Base-by-base conservation (phyloP, 768 basidiomycete genomes). In the Boletellus emodensis region DNA sequence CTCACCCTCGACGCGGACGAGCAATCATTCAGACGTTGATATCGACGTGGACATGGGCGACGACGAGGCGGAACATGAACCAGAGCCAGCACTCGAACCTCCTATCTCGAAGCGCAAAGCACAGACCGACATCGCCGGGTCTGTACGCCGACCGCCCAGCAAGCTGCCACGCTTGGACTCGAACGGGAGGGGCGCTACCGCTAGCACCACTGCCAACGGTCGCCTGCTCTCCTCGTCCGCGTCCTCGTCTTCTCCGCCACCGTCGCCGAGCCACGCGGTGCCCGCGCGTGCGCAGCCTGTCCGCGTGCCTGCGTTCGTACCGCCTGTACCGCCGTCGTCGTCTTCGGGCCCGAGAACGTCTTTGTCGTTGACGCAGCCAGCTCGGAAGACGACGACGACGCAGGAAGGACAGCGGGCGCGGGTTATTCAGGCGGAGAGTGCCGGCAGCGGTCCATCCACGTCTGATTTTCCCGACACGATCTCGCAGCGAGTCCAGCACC, bases 61-160 rank as follows among this genome's bases (percentile, higher is more conserved):
- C 48, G 55, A 65, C 33, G 61, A 64, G 38, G 45, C 50, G 1
- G 59, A 61, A 44, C 48, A 38, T 10, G 52, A 40, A 15, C 40
- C 40, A 3, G 41, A 33, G 10, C 14, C n/a, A 14, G 10, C 26
- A 17, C 3, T 15, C 17, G 40, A 34, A 2, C 17, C 51, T 48
- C 60, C 57, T 55, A 55, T 57, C 30, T 44, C 55, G 2, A 67
- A 69, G 53, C 63, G 66, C 41, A 67, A 69, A 22, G 67, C 57
- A 11, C 32, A 39, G 8, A 26, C 51, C 3, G 54, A 53, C 26
- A 45, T 6, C 26, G 38, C 34, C 15, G 35, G 13, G 26, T 20
- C 52, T 11, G 32, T n/a, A 15, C 51, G 52, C 14, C 57, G 32
- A 18, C 54, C 55, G 1, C 47, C 30, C 30, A 30, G 18, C 40